Conservation (phyloP, 805 yeast species). For the Yarrowia sp. region DNA sequence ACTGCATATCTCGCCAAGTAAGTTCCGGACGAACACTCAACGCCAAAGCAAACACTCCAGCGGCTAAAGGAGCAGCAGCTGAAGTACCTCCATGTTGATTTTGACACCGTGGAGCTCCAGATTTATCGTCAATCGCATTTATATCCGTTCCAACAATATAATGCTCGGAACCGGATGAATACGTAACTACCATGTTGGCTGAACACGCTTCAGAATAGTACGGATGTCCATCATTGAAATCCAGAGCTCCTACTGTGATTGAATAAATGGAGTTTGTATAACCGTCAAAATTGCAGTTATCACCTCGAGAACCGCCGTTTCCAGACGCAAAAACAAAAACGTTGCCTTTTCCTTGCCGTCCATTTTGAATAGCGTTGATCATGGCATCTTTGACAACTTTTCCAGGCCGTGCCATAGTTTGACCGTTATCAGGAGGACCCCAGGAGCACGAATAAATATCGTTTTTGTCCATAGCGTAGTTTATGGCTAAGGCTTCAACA, state of each 20-base stretch:
- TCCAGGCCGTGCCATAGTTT: constrained; percentile 81
- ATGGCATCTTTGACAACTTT: constrained; percentile 74
- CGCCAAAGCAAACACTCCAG: constrained; percentile 86
- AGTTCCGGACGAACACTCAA: constrained; percentile 79
- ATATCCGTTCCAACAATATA: constrained; percentile 87
- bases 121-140: constrained; percentile 39
- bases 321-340: constrained; percentile 95
- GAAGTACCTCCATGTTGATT: constrained; percentile 91
- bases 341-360: constrained; percentile 78
- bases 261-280: constrained; percentile 94
- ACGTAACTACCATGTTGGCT: constrained; percentile 91
- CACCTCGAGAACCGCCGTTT: constrained; percentile 80
- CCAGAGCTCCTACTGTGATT: constrained; percentile 92
- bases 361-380: constrained; percentile 78
- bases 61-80: constrained; percentile 98
- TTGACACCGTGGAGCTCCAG: constrained; percentile 50
- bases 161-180: constrained; percentile 87
- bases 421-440: constrained; percentile 97
- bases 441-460: constrained; percentile 96
- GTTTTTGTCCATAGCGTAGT: constrained; percentile 75
- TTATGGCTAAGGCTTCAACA: constrained; percentile 87
- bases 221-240: constrained; percentile 82
- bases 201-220: constrained; percentile 88
- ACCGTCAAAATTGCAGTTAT: constrained; percentile 95
- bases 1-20: constrained; percentile 95